phyloP scores from a whole-genome alignment of 2,329 filamentous ascomycete genomes.

The Parascedosporium putredinis region DNA sequence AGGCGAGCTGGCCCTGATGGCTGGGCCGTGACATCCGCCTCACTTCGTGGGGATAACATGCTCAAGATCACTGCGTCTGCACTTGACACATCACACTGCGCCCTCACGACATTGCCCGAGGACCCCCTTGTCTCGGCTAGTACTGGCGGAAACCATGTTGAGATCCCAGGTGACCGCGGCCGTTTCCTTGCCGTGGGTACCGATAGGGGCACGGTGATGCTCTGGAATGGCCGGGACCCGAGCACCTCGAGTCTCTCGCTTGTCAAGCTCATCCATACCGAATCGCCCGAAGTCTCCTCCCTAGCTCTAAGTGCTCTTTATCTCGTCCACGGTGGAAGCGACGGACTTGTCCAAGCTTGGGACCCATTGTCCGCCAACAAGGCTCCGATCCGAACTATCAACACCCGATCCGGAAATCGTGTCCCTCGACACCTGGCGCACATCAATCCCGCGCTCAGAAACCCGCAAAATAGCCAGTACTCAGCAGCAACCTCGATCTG shows the following conservation, averaged over 20 bases:
- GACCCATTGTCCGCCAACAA: constrained; percentile 77
- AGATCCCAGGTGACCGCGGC: constrained; percentile 76
- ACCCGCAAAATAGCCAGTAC: constrained; percentile 67
- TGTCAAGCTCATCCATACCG: constrained; percentile 75
- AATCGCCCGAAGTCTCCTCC: constrained; percentile 78
- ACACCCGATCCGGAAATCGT: constrained; percentile 72
- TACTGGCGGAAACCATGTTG: constrained; percentile 18
- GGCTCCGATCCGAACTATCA: constrained; percentile 74
- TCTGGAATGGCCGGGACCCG: constrained; percentile 75
- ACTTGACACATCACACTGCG: constrained; percentile 65
- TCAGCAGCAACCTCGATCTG: constrained; percentile 75
- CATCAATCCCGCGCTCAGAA: constrained; percentile 46
- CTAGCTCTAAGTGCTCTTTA: constrained; percentile 78
- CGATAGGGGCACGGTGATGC: constrained; percentile 59
- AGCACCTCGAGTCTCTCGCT: constrained; percentile 44
- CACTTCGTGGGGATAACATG: constrained; percentile 21
- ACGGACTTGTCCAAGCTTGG: constrained; percentile 93
- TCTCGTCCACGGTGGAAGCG: constrained; percentile 84
- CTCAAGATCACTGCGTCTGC: constrained; percentile 62
- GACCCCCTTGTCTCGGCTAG: constrained; percentile 3
- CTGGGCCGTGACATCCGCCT: constrained; percentile 47
- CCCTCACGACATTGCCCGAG: constrained; percentile 62
- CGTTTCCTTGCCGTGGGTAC: constrained; percentile 77
- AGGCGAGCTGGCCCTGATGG: constrained; percentile 39
- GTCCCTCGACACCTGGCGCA: constrained; percentile 61